A percentile compares a stretch with the other conserved stretches of the same genome.
Evolutionary conservation across 1,139 yeast species (phyloP).

Genomic region (Saccharomycopsis hybrid): DNA sequence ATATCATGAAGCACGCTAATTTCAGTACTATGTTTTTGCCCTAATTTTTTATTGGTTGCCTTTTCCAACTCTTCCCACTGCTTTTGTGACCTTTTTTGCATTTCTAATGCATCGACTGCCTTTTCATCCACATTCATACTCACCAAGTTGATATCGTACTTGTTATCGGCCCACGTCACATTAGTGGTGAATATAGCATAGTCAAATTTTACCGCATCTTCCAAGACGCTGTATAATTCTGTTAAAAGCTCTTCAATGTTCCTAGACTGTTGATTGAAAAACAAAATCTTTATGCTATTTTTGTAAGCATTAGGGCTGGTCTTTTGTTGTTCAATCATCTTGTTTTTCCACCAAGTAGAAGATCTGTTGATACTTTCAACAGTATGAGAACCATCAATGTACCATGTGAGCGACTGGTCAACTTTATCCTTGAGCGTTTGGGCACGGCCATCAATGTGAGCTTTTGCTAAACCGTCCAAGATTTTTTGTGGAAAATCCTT

Average conservation of each 20-base stretch:
- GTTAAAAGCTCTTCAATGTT: constrained; percentile 65
- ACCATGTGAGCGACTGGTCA: constrained; percentile 57
- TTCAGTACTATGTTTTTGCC: not conserved
- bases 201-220: constrained; percentile 44
- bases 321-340: constrained; percentile 26
- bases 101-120: constrained; percentile 65
- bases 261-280: constrained; percentile 92
- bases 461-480: constrained; percentile 54
- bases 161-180: constrained; percentile 82
- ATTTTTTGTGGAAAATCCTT: constrained; percentile 51
- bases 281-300: constrained; percentile 37
- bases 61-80: constrained; percentile 59
- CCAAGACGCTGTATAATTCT: constrained; percentile 42
- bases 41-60: not conserved
- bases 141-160: constrained; percentile 74
- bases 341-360: constrained; percentile 63
- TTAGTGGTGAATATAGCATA: constrained; percentile 85
- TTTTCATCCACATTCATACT: constrained; percentile 78
- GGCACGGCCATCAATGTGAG: constrained; percentile 94
- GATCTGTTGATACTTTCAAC: constrained; percentile 78
- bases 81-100: constrained; percentile 71
- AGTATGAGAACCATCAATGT: constrained; percentile 94
- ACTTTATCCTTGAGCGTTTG: constrained; percentile 51
- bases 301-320: constrained; percentile 17
- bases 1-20: constrained; percentile 55